Evolutionary conservation across 2,329 filamentous ascomycete species (phyloP).

Genomic region (Malbranchea zuffiana): DNA sequence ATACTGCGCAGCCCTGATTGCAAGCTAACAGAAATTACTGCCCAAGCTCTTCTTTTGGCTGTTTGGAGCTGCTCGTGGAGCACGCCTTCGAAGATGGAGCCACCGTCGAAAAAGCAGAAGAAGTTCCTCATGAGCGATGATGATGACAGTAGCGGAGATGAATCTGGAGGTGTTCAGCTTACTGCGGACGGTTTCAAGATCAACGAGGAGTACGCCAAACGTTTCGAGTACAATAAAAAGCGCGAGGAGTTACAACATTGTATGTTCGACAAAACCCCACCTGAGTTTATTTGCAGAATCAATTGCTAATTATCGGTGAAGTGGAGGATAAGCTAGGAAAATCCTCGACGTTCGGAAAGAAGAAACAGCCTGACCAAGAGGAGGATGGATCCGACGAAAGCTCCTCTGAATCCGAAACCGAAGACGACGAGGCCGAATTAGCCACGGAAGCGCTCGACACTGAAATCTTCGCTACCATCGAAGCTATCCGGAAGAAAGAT

Average conservation of each 20-base stretch:
- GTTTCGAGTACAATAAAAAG: constrained; percentile 97
- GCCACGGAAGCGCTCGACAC: constrained; percentile 75
- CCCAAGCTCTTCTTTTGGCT: no score
- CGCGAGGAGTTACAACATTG: constrained; percentile 64
- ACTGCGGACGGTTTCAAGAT: constrained; percentile 53
- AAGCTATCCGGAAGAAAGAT: constrained; percentile 82
- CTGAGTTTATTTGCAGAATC: constrained; percentile 1
- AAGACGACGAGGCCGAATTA: constrained; percentile 83
- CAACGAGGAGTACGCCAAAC: constrained; percentile 77
- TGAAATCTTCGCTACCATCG: constrained; percentile 75
- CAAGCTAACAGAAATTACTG: no score
- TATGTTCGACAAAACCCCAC: constrained; percentile 17
- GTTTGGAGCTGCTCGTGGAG: no score
- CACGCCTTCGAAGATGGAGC: constrained; percentile 27
- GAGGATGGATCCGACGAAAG: constrained; percentile 45
- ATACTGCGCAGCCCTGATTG: no score
- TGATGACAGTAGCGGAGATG: constrained; percentile 31
- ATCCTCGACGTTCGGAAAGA: constrained; percentile 31
- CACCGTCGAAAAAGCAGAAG: constrained; percentile 32
- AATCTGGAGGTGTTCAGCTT: constrained; percentile 28
- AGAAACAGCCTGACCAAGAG: constrained; percentile 30
- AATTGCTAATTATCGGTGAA: constrained; percentile 26
- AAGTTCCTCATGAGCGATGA: constrained; percentile 33
- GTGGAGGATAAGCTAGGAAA: constrained; percentile 77
- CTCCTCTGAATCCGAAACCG: constrained; percentile 59